Conservation (phyloP, 768 basidiomycete species). For the Agaricus blazei region DNA sequence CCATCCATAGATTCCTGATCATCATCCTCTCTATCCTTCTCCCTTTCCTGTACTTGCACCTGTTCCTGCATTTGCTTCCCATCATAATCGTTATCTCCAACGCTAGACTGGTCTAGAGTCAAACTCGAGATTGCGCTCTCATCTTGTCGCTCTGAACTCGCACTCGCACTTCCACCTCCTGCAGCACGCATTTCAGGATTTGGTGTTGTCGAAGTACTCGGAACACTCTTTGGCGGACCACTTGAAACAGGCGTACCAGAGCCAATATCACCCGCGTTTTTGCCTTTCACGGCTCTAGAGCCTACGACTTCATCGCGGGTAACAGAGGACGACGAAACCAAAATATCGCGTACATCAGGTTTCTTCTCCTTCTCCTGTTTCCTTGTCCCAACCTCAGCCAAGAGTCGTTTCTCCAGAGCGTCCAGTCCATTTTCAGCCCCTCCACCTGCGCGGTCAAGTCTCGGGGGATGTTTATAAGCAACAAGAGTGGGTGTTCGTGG, state of each 20-base stretch:
- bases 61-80: slow-evolving; percentile 7
- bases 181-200: slow-evolving; percentile 28
- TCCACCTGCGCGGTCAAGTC: slow-evolving; percentile 15
- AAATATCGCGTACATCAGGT: slow-evolving; percentile 29
- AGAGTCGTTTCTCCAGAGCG: slow-evolving; percentile 61
- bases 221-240: slow-evolving; percentile 1
- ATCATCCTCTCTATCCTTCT: slow-evolving; percentile 17
- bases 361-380: slow-evolving; percentile 28
- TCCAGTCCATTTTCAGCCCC: slow-evolving; percentile 57
- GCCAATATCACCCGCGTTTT: background rate
- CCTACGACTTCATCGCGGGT: background rate
- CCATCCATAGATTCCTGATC: slow-evolving; percentile 21
- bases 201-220: slow-evolving; percentile 15
- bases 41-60: slow-evolving; percentile 1
- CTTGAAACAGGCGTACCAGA: background rate
- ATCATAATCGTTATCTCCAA: slow-evolving; percentile 15
- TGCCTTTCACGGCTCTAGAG: background rate
- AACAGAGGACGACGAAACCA: background rate
- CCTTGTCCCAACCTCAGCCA: slow-evolving; percentile 71
- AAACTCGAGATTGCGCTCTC: slow-evolving; percentile 56
- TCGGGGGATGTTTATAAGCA: slow-evolving; percentile 24
- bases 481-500: slow-evolving; percentile 47
- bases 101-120: slow-evolving; percentile 35
- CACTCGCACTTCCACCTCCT: slow-evolving; percentile 12
- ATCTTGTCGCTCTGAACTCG: slow-evolving; percentile 29